Evolutionary conservation across 371 early-diverging fungal genomes (phyloP).

Genomic region (Actinomortierella ambigua): DNA sequence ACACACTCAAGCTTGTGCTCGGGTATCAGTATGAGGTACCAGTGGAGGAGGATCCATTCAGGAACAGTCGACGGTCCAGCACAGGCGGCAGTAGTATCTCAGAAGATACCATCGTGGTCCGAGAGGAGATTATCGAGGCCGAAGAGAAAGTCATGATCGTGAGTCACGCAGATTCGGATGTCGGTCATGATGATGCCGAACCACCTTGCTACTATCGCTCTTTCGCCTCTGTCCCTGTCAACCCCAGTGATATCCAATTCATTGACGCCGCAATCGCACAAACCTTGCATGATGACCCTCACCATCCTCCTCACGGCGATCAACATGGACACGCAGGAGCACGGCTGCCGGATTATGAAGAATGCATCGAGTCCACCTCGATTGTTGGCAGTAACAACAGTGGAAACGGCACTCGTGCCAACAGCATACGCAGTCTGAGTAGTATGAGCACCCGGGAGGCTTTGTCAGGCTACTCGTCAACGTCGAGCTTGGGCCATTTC

Average conservation of each 20-base stretch:
- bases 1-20: slow-evolving; percentile 16
- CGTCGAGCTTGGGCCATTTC: too few relatives aligned
- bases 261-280: slow-evolving; percentile 28
- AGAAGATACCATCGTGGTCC: too few relatives aligned
- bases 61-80: background rate
- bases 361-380: too few relatives aligned
- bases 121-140: slow-evolving; percentile 11
- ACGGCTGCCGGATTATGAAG: too few relatives aligned
- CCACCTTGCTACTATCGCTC: slow-evolving; percentile 43
- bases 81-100: background rate
- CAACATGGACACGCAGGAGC: too few relatives aligned
- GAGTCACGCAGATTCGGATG: slow-evolving; percentile 24
- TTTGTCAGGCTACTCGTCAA: too few relatives aligned
- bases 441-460: too few relatives aligned
- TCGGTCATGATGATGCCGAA: slow-evolving; percentile 18
- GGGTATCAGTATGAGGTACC: background rate
- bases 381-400: too few relatives aligned
- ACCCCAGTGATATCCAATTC: slow-evolving; percentile 23
- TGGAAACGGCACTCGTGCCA: too few relatives aligned
- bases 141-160: slow-evolving; percentile 25
- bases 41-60: slow-evolving; percentile 14
- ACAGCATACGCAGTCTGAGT: too few relatives aligned
- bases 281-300: slow-evolving; percentile 25
- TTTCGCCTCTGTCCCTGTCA: slow-evolving; percentile 25
- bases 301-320: background rate